Conservation (phyloP, 768 basidiomycete species). For the Boletus sensibilis region DNA sequence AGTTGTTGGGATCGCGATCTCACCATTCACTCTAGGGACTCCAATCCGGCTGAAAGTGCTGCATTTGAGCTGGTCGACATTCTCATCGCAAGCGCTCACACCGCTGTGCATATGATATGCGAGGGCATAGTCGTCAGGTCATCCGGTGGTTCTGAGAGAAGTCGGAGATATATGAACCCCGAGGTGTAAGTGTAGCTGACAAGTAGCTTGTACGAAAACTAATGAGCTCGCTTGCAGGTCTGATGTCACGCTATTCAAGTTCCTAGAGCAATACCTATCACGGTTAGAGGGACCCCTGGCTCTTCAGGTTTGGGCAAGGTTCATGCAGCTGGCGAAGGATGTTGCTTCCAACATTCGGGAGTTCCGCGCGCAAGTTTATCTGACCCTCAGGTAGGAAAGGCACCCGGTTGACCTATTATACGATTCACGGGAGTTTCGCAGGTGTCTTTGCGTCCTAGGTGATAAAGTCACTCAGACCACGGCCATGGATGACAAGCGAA, state of each 20-base stretch:
- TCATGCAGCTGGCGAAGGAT: slow-evolving; percentile 77
- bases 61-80: slow-evolving; percentile 83
- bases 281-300: slow-evolving; percentile 89
- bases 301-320: slow-evolving; percentile 87
- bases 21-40: slow-evolving; percentile 43
- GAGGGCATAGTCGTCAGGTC: slow-evolving; percentile 73
- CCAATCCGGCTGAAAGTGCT: slow-evolving; percentile 43
- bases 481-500: slow-evolving; percentile 83
- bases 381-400: slow-evolving; percentile 62
- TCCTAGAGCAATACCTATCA: slow-evolving; percentile 82
- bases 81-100: slow-evolving; percentile 81
- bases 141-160: slow-evolving; percentile 53
- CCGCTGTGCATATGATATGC: slow-evolving; percentile 84
- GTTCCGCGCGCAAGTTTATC: slow-evolving; percentile 69
- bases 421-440: slow-evolving; percentile 29
- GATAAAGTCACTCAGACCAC: slow-evolving; percentile 87
- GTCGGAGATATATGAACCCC: slow-evolving; percentile 59
- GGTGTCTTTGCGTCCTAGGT: slow-evolving; percentile 74
- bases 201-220: background rate
- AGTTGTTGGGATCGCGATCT: slow-evolving; percentile 75
- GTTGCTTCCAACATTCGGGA: slow-evolving; percentile 62
- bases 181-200: slow-evolving; percentile 53
- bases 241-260: slow-evolving; percentile 73
- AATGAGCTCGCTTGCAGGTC: slow-evolving; percentile 46
- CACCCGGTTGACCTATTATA: background rate